Evolutionary conservation across 1,139 yeast species (phyloP), one percentile per base, ranked within the genome.

Genomic region (Arxiozyma telluris): DNA sequence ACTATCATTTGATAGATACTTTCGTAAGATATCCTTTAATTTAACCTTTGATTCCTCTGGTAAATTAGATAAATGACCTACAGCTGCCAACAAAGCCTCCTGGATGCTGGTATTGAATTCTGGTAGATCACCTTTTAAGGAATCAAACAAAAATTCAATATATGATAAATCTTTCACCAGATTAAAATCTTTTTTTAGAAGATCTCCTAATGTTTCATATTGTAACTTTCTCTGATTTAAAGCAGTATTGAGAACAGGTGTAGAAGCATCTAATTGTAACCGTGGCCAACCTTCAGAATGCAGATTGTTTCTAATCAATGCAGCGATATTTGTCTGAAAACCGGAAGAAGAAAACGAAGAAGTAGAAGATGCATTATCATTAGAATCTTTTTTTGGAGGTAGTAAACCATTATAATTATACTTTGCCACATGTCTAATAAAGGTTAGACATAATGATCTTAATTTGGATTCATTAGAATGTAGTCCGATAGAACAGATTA

Each of bases 141-240:
- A 83, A 47, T 83, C 82, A 59, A 91, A 82, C 38, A 93, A 70
- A 63, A 89, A 89, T 50, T 79, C 80, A 52, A 89, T 67, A 58
- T 79, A 80, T 0, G 77, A 68, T 48, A 83, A 68, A 60, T 83
- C 82, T 12, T 72, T 59, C 41, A 84, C 67, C 20, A 82, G 68
- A 0, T 66, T 65, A 0, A 82, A 76, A 38, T 78, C 76, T 22
- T 80, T 73, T 53, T 77, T 76, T 50, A 87, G 67, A 15, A 88
- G 73, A 44, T 81, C 77, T 2, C 96, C 93, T 49, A 90, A 69
- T 0, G 94, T 83, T 65, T 88, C 96, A 64, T 88, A 90, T 57
- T 86, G 88, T 38, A 78, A 71, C 61, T 80, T 77, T 59, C 96
- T 77, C 57, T 82, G 69, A 41, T 62, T 56, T 11, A 72, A 55